Evolutionary conservation across 1,139 yeast genomes (phyloP).

Genomic region (Candida neerlandica): DNA sequence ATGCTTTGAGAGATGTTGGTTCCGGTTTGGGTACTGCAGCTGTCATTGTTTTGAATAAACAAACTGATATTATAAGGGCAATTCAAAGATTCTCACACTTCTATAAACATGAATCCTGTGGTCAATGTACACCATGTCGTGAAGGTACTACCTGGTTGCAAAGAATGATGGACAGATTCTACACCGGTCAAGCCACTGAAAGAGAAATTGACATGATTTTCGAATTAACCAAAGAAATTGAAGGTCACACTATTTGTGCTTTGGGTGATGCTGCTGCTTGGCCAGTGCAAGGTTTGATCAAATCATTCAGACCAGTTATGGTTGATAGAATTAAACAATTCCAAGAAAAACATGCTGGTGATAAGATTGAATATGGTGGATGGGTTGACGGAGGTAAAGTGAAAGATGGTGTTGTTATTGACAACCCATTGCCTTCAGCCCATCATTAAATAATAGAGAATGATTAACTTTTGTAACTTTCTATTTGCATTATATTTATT

Average conservation of each 20-base stretch:
- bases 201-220: slow-evolving; percentile 80
- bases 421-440: slow-evolving; percentile 56
- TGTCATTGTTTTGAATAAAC: slow-evolving; percentile 85
- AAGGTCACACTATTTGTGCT: slow-evolving; percentile 90
- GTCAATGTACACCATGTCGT: slow-evolving; percentile 93
- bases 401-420: slow-evolving; percentile 65
- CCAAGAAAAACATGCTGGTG: slow-evolving; percentile 33
- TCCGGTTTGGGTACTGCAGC: slow-evolving; percentile 93
- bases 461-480: background rate
- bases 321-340: slow-evolving; percentile 65
- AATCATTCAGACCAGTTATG: slow-evolving; percentile 80
- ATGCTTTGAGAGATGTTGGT: slow-evolving; percentile 80
- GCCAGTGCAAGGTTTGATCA: slow-evolving; percentile 87
- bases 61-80: slow-evolving; percentile 80
- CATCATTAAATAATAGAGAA: slow-evolving; percentile 22
- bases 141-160: slow-evolving; percentile 89
- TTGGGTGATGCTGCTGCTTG: slow-evolving; percentile 92
- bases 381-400: slow-evolving; percentile 71
- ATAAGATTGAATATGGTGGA: slow-evolving; percentile 67
- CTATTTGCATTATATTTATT: slow-evolving; percentile 1
- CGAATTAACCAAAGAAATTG: slow-evolving; percentile 81
- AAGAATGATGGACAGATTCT: slow-evolving; percentile 82
- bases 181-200: slow-evolving; percentile 73
- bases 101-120: slow-evolving; percentile 90
- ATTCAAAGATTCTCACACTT: slow-evolving; percentile 81